Evolutionary conservation across 352 stramenopile species (phyloP).

Genomic region (Phytopythium kandeliae): DNA sequence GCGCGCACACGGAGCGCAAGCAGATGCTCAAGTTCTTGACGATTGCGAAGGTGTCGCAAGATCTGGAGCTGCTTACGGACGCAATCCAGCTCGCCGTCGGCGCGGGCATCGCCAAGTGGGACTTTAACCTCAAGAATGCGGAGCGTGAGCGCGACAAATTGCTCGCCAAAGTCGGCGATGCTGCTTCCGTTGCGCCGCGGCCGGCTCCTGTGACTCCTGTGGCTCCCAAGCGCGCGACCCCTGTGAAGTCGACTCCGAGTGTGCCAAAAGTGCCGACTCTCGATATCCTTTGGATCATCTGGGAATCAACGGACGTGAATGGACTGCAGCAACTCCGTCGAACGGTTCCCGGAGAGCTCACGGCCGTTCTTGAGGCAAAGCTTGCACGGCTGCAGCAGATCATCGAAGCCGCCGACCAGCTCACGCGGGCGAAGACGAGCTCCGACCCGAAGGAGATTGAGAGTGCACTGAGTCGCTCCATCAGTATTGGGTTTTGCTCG

Average conservation of each 20-base stretch:
- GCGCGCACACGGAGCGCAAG: slow-evolving; percentile 52
- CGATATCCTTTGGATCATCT: slow-evolving; percentile 33
- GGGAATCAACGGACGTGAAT: slow-evolving; percentile 20
- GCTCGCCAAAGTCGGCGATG: slow-evolving; percentile 9
- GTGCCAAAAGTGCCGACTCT: slow-evolving; percentile 9
- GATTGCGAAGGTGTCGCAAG: slow-evolving; percentile 64
- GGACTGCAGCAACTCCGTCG: slow-evolving; percentile 19
- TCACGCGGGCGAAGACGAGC: slow-evolving; percentile 25
- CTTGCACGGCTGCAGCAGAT: slow-evolving; percentile 38
- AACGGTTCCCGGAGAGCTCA: slow-evolving; percentile 17
- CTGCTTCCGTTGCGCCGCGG: not conserved
- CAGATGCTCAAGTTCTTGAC: slow-evolving; percentile 73
- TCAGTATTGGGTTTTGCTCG: slow-evolving; percentile 53
- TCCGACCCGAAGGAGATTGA: slow-evolving; percentile 35
- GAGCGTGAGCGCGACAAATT: slow-evolving; percentile 63
- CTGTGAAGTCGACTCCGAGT: not conserved
- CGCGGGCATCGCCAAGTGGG: slow-evolving; percentile 68
- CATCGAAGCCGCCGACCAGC: slow-evolving; percentile 24
- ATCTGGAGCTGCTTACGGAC: slow-evolving; percentile 58
- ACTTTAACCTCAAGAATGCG: slow-evolving; percentile 80
- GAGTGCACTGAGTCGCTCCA: slow-evolving; percentile 42
- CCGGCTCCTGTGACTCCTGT: not conserved
- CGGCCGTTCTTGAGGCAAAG: slow-evolving; percentile 31
- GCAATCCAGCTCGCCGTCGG: slow-evolving; percentile 55
- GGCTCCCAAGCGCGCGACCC: not conserved